Evolutionary conservation across 2,329 filamentous ascomycete genomes (phyloP), one percentile per base, ranked within the genome.

Genomic region (Ophiocordyceps camponoti-saundersi): DNA sequence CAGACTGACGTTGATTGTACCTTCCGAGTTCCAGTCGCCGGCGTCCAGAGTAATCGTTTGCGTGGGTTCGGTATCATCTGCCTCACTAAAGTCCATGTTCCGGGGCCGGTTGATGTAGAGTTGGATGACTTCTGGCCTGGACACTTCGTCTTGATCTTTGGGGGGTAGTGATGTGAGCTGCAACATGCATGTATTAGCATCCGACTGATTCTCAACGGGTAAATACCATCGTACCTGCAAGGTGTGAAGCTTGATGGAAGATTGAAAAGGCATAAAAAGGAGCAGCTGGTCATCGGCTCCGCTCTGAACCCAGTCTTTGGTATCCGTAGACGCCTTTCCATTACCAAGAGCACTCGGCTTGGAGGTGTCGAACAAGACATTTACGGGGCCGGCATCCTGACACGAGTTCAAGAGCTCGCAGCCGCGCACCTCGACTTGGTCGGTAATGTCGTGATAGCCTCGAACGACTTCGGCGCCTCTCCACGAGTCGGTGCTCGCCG

Each of bases 251-350:
- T 96, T 98, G 53, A 95, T 62, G 44, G 80, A 85, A 30, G 82
- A 79, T 62, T 89, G 82, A 67, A 98, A 95, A 1, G 92, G 90
- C 48, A 93, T 73, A 65, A 82, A 96, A 44, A 98, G 74, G 75
- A 96, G 85, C 51, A 98, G 70, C 70, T 98, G 92, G 67, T 96
- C 89, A 60, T 98, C 92, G 34, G 90, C 93, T 59, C 95, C 90
- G 63, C 87, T 95, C 70, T 95, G 86, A 21, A 96, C 80, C 82
- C 85, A 96, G 65, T 98, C 90, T 59, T 77, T 78, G 47, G 53
- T 29, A 26, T 26, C 23, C 23, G 4, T 52, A 26, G 68, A 62
- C 32, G 52, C 49, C 58, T 79, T 79, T 47, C 67, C 73, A 56
- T 79, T 77, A 44, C 64, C 61, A 47, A 89, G 63, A 1, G 72